Conservation (phyloP, 2,329 filamentous ascomycete species). For the Apiospora marii region DNA sequence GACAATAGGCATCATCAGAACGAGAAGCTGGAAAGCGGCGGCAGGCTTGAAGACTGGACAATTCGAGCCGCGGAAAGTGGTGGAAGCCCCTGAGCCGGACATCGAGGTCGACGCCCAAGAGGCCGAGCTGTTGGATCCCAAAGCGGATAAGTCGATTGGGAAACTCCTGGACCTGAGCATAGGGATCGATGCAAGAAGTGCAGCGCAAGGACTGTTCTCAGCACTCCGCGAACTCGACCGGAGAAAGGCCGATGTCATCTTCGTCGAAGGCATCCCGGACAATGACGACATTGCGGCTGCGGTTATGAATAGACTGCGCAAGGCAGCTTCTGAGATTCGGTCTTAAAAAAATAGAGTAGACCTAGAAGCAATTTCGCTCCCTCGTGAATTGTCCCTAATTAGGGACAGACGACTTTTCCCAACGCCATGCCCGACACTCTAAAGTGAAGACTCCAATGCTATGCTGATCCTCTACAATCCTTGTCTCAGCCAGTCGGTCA, state of each 20-base stretch:
- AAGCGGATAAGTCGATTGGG: constrained; percentile 43
- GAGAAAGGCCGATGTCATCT: constrained; percentile 80
- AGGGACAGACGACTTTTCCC: constrained; percentile 35
- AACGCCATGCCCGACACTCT: constrained; percentile 20
- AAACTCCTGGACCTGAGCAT: constrained; percentile 75
- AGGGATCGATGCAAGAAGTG: constrained; percentile 72
- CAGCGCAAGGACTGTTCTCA: constrained; percentile 89
- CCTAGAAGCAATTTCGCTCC: constrained; percentile 31
- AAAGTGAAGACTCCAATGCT: constrained; percentile 36
- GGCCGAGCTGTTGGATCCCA: constrained; percentile 47
- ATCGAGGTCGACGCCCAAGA: constrained; percentile 49
- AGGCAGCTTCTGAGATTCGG: constrained; percentile 72
- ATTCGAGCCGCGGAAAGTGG: constrained; percentile 40
- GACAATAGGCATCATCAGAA: constrained; percentile 63
- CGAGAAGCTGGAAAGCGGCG: constrained; percentile 58
- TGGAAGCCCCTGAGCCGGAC: constrained; percentile 34
- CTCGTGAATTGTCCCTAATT: constrained; percentile 34
- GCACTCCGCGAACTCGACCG: constrained; percentile 86
- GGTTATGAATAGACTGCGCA: constrained; percentile 83
- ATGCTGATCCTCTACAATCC: constrained; percentile 57
- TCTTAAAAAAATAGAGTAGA: constrained; percentile 45
- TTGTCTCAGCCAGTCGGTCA: constrained; percentile 90
- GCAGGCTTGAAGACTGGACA: constrained; percentile 48
- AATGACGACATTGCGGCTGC: constrained; percentile 85
- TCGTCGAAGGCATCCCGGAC: constrained; percentile 87